phyloP scores from a whole-genome alignment of 495 filamentous ascomycete species.

The Daldinia grandis region DNA sequence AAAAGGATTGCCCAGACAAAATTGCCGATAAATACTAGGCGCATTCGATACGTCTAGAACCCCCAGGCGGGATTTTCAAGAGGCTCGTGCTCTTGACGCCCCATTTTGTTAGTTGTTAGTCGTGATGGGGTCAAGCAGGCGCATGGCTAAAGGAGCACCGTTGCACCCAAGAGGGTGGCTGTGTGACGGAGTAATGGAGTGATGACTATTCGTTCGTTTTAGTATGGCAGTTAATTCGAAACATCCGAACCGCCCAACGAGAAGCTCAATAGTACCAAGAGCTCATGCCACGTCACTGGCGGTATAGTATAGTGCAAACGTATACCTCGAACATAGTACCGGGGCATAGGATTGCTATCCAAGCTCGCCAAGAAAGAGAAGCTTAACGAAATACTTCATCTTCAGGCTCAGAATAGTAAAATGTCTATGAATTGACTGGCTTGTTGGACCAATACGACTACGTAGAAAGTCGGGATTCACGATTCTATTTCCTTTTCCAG shows the following conservation, averaged over 20 bases:
- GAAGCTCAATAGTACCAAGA: neutral
- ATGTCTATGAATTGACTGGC: neutral
- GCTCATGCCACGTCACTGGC: neutral
- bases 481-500: neutral
- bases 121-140: neutral
- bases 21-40: neutral
- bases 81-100: neutral
- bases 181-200: neutral
- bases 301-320: neutral
- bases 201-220: neutral
- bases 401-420: neutral
- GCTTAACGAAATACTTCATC: neutral
- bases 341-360: neutral
- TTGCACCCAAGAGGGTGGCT: neutral
- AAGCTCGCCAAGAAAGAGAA: neutral
- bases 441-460: neutral
- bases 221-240: neutral
- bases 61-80: neutral
- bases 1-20: neutral
- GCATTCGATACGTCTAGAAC: neutral
- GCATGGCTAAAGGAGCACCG: neutral
- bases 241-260: neutral
- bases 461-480: neutral
- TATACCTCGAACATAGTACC: neutral
- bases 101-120: neutral